These are phyloP conservation scores for Cladorrhinum samala DNA, from an alignment of 495 filamentous ascomycete species.

Conservation along the genomic window DNA sequence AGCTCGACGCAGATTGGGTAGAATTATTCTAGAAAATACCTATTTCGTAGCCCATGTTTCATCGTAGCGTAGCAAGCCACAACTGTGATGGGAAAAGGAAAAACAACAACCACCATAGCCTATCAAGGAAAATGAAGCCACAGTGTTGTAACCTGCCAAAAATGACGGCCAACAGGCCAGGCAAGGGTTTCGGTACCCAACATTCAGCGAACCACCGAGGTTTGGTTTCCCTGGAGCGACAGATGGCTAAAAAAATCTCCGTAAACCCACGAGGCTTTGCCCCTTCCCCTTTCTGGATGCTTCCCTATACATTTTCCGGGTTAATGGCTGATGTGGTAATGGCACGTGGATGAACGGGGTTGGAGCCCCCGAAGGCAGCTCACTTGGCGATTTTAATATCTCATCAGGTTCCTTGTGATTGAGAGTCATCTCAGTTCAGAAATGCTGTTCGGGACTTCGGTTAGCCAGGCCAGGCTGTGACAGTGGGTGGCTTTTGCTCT, in stretches of 20 bases:
- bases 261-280: not conserved
- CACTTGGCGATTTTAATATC: no score
- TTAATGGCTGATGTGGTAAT: not conserved
- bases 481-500: no score
- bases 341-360: not conserved
- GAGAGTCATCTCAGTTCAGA: no score
- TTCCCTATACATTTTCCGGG: no score
- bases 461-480: no score
- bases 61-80: not conserved
- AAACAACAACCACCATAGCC: not conserved
- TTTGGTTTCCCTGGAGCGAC: not conserved
- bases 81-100: not conserved
- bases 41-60: not conserved
- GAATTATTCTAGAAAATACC: not conserved
- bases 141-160: not conserved
- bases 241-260: not conserved
- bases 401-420: no score
- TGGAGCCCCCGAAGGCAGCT: no score
- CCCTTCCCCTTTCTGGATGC: no score
- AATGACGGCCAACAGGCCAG: no score
- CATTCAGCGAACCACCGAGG: no score
- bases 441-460: no score
- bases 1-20: not conserved
- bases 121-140: not conserved
- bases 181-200: no score